Conservation (phyloP, 2,329 filamentous ascomycete genomes). For the Coniochaeta sp. region DNA sequence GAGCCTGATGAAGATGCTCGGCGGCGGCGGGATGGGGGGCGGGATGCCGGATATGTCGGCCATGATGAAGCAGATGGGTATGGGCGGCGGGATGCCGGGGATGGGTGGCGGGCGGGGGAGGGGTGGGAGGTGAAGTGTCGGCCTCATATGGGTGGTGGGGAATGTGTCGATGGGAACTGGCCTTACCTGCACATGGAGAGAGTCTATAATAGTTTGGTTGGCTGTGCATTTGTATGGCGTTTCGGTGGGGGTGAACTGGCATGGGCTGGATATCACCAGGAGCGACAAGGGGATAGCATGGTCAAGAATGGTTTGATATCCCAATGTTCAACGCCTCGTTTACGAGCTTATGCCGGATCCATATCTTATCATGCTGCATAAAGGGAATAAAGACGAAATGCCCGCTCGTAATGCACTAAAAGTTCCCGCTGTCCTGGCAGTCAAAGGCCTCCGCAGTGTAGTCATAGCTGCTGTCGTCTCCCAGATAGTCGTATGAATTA, state of each 20-base stretch:
- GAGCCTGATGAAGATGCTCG: slow-evolving; percentile 87
- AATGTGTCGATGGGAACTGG: neutral
- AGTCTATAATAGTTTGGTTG: neutral
- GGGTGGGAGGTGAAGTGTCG: slow-evolving; percentile 5
- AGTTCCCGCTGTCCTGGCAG: neutral
- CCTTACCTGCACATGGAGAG: neutral
- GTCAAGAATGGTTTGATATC: neutral
- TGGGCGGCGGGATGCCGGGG: slow-evolving; percentile 42
- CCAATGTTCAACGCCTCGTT: neutral
- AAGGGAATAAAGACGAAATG: neutral
- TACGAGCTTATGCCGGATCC: neutral
- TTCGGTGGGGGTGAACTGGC: neutral
- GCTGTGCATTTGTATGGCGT: neutral
- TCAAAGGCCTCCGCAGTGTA: neutral
- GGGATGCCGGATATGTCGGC: slow-evolving; percentile 65
- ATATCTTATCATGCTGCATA: neutral
- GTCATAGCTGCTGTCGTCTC: neutral
- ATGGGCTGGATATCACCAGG: neutral
- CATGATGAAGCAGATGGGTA: slow-evolving; percentile 68
- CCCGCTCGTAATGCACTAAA: neutral
- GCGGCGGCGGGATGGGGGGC: slow-evolving; percentile 59
- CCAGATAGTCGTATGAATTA: neutral
- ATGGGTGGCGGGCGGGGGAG: slow-evolving; percentile 14
- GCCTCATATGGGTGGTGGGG: neutral
- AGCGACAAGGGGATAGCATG: neutral